phyloP scores from a whole-genome alignment of 345 rosid genomes.

The Garcia nutans region DNA sequence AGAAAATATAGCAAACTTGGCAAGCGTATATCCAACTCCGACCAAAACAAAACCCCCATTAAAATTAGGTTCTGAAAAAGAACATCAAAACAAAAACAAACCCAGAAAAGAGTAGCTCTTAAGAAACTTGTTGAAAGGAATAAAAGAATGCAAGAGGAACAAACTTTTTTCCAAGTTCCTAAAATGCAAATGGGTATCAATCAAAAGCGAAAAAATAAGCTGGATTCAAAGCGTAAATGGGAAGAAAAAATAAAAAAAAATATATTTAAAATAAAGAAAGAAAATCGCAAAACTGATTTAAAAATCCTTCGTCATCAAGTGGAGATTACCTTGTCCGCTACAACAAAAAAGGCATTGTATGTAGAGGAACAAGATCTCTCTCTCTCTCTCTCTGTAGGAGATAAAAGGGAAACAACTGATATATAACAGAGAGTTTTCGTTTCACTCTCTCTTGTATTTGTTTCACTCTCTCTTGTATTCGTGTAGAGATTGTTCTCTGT shows the following conservation, averaged over 20 bases:
- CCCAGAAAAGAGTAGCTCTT: not conserved
- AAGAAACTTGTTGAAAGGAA: slow-evolving; percentile 8
- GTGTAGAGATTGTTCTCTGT: not conserved
- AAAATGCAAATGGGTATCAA: slow-evolving; percentile 37
- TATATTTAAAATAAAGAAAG: too few species aligned
- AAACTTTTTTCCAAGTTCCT: slow-evolving; percentile 15
- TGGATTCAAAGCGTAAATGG: slow-evolving; percentile 23
- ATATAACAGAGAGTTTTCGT: not conserved
- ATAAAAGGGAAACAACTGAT: not conserved
- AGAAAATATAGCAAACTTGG: slow-evolving; percentile 22
- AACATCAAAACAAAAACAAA: not conserved
- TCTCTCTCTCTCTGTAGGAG: slow-evolving; percentile 12
- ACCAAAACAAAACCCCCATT: slow-evolving; percentile 17
- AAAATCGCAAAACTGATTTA: not conserved
- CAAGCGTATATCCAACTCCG: slow-evolving; percentile 24
- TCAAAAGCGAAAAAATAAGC: slow-evolving; percentile 28
- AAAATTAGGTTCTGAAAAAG: not conserved
- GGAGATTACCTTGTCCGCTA: slow-evolving; percentile 45
- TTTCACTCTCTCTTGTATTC: not conserved
- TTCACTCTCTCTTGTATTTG: not conserved
- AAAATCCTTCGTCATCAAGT: slow-evolving; percentile 1
- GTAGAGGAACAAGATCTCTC: slow-evolving; percentile 41
- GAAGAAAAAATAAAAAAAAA: not conserved
- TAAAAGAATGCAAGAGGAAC: slow-evolving; percentile 5
- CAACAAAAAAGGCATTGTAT: slow-evolving; percentile 40